Evolutionary conservation across 164 flowering plant genomes (phyloP).

Genomic region (Amborella trichopoda): DNA sequence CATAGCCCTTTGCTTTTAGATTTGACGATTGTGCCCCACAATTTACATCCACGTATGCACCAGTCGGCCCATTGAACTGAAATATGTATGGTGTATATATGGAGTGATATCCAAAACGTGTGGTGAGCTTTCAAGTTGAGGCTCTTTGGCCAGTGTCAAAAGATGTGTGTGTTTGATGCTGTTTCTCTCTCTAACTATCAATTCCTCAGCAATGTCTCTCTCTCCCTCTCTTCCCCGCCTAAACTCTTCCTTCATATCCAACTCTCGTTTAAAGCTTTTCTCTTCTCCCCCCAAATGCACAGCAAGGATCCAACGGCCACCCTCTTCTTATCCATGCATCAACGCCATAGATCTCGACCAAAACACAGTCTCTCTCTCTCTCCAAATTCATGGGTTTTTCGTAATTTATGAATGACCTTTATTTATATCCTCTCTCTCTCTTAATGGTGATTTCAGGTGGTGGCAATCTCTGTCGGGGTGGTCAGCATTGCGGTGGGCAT

Average conservation of each 20-base stretch:
- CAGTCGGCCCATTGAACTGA: too few relatives aligned
- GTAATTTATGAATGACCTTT: neutral
- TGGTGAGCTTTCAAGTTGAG: too few relatives aligned
- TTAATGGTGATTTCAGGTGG: conserved; percentile 27
- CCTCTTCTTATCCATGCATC: conserved; percentile 18
- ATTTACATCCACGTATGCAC: too few relatives aligned
- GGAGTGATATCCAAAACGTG: too few relatives aligned
- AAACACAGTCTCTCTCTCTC: conserved; percentile 15
- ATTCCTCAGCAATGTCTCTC: conserved; percentile 10
- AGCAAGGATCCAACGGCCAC: conserved; percentile 7
- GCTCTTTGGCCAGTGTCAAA: too few relatives aligned
- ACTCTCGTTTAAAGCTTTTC: conserved; percentile 8
- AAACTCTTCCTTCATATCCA: conserved; percentile 14
- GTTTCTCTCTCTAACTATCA: too few relatives aligned
- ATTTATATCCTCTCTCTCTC: neutral
- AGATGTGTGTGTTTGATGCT: too few relatives aligned
- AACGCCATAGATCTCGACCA: conserved; percentile 23
- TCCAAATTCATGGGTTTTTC: neutral
- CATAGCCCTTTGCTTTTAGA: too few relatives aligned
- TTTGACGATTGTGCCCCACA: too few relatives aligned
- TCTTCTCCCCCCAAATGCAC: conserved; percentile 1
- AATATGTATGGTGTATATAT: too few relatives aligned
- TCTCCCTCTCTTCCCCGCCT: conserved; percentile 12
- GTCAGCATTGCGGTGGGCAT: conserved; percentile 84
- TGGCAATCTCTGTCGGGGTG: conserved; percentile 79